These are phyloP conservation scores for Powellomyces hirtus DNA, from an alignment of 192 early-diverging fungal species.

Conservation along the genomic window DNA sequence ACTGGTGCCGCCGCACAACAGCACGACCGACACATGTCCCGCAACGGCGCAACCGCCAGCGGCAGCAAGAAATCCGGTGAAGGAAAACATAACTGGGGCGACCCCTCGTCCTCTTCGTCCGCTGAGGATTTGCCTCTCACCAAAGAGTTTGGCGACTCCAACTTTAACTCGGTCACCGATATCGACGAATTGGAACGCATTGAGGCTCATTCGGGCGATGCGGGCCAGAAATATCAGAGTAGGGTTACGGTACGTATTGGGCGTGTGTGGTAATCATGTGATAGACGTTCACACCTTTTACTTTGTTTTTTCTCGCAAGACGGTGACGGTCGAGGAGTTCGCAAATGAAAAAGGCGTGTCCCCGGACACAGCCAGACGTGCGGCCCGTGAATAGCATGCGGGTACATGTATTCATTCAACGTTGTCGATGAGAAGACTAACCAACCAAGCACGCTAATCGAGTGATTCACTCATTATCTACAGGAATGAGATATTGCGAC, in stretches of 20 bases:
- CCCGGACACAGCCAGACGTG: too few relatives aligned
- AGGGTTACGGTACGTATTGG: not conserved
- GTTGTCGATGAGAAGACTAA: too few relatives aligned
- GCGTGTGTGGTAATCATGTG: too few relatives aligned
- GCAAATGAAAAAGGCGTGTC: too few relatives aligned
- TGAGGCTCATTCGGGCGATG: not conserved
- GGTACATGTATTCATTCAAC: too few relatives aligned
- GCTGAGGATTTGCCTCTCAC: not conserved
- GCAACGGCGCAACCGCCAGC: conserved; percentile 3
- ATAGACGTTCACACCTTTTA: too few relatives aligned
- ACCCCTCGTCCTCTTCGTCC: not conserved
- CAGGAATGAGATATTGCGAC: too few relatives aligned
- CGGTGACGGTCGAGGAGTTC: too few relatives aligned
- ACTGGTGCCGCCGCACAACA: not conserved
- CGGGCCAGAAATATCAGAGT: not conserved
- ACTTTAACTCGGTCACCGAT: conserved; percentile 50
- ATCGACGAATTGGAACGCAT: not conserved
- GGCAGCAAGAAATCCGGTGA: not conserved
- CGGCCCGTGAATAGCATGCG: too few relatives aligned
- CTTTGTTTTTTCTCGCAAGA: too few relatives aligned
- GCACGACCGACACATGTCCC: conserved; percentile 8
- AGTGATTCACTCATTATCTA: too few relatives aligned
- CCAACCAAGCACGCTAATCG: too few relatives aligned
- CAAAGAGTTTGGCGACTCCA: conserved; percentile 16
- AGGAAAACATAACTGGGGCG: conserved; percentile 2